phyloP scores from a whole-genome alignment of 1,284 basidiomycete genomes.

The Apiotrichum gracile region DNA sequence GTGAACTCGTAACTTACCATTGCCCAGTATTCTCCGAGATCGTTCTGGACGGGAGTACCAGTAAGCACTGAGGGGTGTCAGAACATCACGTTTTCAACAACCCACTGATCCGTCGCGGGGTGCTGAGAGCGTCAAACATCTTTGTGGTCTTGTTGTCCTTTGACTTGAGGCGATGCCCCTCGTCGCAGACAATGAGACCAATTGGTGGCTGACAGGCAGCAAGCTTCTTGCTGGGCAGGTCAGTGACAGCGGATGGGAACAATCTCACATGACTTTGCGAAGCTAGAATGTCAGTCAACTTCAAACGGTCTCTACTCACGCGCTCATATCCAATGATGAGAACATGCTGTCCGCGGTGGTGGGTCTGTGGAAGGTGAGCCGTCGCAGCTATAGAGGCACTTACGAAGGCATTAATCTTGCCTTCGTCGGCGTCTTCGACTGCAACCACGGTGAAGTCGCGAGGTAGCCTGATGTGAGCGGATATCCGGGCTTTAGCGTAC shows the following conservation, averaged over 20 bases:
- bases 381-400: slow-evolving; percentile 53
- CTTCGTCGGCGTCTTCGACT: slow-evolving; percentile 67
- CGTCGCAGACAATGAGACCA: slow-evolving; percentile 91
- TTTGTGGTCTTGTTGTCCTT: slow-evolving; percentile 79
- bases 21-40: slow-evolving; percentile 88
- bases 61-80: slow-evolving; percentile 64
- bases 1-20: slow-evolving; percentile 59
- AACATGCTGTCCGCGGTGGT: slow-evolving; percentile 67
- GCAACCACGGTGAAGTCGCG: slow-evolving; percentile 56
- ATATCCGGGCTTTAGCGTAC: slow-evolving; percentile 43
- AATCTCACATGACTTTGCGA: slow-evolving; percentile 64
- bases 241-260: background rate
- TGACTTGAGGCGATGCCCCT: slow-evolving; percentile 93
- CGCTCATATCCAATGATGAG: slow-evolving; percentile 93
- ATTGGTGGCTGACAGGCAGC: slow-evolving; percentile 61
- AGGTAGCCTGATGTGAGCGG: slow-evolving; percentile 6
- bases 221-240: slow-evolving; percentile 37
- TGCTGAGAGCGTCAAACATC: slow-evolving; percentile 76
- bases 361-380: slow-evolving; percentile 20
- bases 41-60: slow-evolving; percentile 96
- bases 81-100: background rate
- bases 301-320: slow-evolving; percentile 20
- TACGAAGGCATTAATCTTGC: slow-evolving; percentile 64
- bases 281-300: slow-evolving; percentile 49
- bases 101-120: slow-evolving; percentile 59